Base-by-base conservation (phyloP, 2,329 filamentous ascomycete genomes). In the Parafenestella ontariensis region DNA sequence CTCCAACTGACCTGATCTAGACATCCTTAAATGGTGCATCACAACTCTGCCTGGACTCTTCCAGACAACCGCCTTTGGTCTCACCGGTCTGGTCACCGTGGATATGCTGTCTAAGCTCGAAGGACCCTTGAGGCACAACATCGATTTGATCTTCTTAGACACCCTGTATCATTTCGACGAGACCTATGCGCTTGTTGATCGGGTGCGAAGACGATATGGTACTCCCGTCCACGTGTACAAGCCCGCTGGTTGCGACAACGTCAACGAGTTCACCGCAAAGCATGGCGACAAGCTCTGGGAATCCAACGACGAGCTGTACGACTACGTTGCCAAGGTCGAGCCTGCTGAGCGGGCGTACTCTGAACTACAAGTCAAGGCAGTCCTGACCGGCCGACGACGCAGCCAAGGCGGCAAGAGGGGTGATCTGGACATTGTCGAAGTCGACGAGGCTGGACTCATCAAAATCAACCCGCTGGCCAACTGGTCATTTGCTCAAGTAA, bases 401-500 rank as follows among this genome's bases (percentile, higher is more conserved):
- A 96, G 91, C 60, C 95, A 99, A 79, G 95, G 95, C 59, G 94
- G 92, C 61, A 92, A 95, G 81, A 90, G 95, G 56, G 92, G 93
- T 61, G 88, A 90, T 70, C 87, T 99, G 61, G 89, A 92, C 72
- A 91, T 99, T 72, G 86, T 99, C 70, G 95, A 99, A 77, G 81
- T 98, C 23, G 93, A 97, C 74, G 94, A 96, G 76, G 86, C 89
- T 24, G 92, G 92, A 49, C 84, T 98, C 62, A 86, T 98, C 83
- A 99, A 99, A 85, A 89, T 99, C 85, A 99, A 98, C 83, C 95
- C 95, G 11, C 82, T 99, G 61, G 93, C 93, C 72, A 92, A 93
- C 80, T 99, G 95, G 95, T 85, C 85, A 39, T 99, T 99, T 79
- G 81, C 87, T 58, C 90, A 98, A 74, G 94, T 99, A 56, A 88